Evolutionary conservation across 2,329 filamentous ascomycete species (phyloP).

Genomic region (Talaromyces sp.): DNA sequence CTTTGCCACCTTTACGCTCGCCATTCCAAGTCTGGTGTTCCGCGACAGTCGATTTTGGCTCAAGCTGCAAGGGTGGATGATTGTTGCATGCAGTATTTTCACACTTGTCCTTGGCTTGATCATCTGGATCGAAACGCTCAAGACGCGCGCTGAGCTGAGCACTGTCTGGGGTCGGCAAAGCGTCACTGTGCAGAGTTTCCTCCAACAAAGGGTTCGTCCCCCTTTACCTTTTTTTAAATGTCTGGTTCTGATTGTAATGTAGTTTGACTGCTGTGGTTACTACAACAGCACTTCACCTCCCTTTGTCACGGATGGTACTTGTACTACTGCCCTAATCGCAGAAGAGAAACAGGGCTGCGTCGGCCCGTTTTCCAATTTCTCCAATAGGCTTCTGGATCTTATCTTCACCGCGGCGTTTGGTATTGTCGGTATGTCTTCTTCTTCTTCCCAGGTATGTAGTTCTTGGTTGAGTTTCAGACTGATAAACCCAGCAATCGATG

Average conservation of each 20-base stretch:
- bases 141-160: constrained; percentile 58
- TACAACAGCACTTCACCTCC: constrained; percentile 65
- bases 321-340: constrained; percentile 65
- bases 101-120: constrained; percentile 61
- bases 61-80: constrained; percentile 62
- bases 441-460: background rate
- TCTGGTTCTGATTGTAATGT: background rate
- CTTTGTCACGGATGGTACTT: constrained; percentile 65
- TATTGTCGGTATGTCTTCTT: constrained; percentile 56
- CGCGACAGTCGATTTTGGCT: constrained; percentile 63
- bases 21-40: constrained; percentile 66
- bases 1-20: constrained; percentile 64
- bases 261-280: constrained; percentile 81
- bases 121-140: constrained; percentile 70
- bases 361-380: constrained; percentile 60
- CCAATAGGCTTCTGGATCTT: constrained; percentile 66
- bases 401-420: constrained; percentile 78
- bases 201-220: constrained; percentile 61
- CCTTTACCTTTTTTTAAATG: background rate
- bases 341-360: constrained; percentile 67
- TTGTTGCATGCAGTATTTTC: constrained; percentile 58
- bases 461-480: background rate
- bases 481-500: constrained; percentile 51
- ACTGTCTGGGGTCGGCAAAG: constrained; percentile 58
- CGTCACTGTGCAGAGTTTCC: constrained; percentile 56